Conservation (phyloP, 2,329 filamentous ascomycete genomes). For the Xylariaceae sp. region DNA sequence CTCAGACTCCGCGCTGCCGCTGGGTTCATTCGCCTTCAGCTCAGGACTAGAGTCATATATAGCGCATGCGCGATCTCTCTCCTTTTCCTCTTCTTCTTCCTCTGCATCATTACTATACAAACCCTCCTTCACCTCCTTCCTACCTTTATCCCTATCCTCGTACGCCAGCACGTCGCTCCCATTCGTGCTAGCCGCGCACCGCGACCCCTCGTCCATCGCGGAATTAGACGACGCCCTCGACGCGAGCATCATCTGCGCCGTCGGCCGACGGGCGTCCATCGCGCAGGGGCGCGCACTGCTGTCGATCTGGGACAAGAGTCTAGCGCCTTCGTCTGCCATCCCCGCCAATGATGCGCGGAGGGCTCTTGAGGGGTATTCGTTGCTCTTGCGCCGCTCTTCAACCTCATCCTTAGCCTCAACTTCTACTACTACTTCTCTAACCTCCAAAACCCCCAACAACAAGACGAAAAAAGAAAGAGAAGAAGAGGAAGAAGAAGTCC, state of each 20-base stretch:
- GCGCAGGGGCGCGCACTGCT: conserved; percentile 79
- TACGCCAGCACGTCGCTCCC: conserved; percentile 76
- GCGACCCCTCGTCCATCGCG: conserved; percentile 57
- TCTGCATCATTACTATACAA: conserved; percentile 31
- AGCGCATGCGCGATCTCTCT: conserved; percentile 61
- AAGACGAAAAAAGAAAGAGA: background rate
- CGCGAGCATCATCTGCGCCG: conserved; percentile 78
- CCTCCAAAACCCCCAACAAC: background rate
- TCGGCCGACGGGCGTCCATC: conserved; percentile 75
- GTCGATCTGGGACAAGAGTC: conserved; percentile 77
- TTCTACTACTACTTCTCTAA: background rate
- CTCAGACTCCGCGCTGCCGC: conserved; percentile 79
- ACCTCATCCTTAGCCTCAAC: conserved; percentile 25
- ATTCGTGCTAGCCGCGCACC: conserved; percentile 74
- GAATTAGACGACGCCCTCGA: conserved; percentile 77
- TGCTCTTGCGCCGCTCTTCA: conserved; percentile 24
- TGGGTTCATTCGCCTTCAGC: conserved; percentile 88
- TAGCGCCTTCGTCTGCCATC: conserved; percentile 48
- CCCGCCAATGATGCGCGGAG: conserved; percentile 30
- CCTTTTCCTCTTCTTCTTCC: conserved; percentile 10
- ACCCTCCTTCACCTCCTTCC: conserved; percentile 67
- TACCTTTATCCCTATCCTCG: conserved; percentile 73
- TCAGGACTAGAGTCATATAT: conserved; percentile 83
- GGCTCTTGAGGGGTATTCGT: conserved; percentile 27
- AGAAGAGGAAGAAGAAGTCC: conserved; percentile 36